Base-by-base conservation (phyloP, 495 filamentous ascomycete species). In the Tuber borchii region DNA sequence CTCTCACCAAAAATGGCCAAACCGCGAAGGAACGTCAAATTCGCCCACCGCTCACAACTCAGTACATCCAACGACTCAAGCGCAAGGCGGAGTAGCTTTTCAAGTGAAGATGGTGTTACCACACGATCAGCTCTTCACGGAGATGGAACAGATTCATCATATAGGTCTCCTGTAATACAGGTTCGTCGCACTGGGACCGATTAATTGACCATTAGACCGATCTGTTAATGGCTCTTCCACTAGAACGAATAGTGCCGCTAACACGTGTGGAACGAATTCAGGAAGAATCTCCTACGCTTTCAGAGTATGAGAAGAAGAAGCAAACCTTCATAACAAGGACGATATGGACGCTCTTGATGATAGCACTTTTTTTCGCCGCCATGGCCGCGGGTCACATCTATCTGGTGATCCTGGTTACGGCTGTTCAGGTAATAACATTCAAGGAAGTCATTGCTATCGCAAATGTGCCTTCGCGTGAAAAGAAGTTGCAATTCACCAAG, bases 361-460 rank as follows among this genome's bases (percentile, higher is more conserved):
- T 99, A 81, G 92, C 87, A 20, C 88, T 87, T 77, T 99, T 99
- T 87, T 98, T 97, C 86, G 88, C 88, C 70, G 89, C 92, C 75
- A 89, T 99, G 86, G 94, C 97, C 84, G 91, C 93, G 69, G 96
- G 96, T 51, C 96, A 99, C 83, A 93, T 99, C 83, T 99, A 98
- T 85, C 91, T 99, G 78, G 91, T 99, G 83, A 91, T 87, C 73
- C 90, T 97, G 80, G 91, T 97, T 68, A 97, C 95, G 46, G 92
- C 90, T 40, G 88, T 99, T 42, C 96, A 99, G 84, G 95, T 99
- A 81, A 87, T 98, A 73, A 97, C 94, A 19, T 99, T 98, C 89
- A 98, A 98, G 86, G 96, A 99, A 84, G 96, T 99, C 77, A 97
- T 99, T 83, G 94, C 94, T 74, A 99, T 99, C 80, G 91, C 95